Conservation (phyloP, 768 basidiomycete species). For the Asterophora parasitica region DNA sequence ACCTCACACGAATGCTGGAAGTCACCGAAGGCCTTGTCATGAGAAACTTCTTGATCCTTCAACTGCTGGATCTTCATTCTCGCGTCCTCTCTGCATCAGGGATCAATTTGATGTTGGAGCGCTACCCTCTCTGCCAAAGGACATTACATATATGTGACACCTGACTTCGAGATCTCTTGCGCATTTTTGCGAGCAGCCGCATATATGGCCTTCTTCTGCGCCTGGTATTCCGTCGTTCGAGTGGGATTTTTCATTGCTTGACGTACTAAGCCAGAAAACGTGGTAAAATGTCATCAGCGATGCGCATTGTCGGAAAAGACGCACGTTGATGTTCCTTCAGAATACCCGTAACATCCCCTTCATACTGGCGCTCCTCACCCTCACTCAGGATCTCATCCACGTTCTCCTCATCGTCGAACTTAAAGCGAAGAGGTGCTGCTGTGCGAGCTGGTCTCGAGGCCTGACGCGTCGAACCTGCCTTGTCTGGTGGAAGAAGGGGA, state of each 20-base stretch:
- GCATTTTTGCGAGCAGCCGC: slow-evolving; percentile 27
- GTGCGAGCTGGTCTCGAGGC: slow-evolving; percentile 18
- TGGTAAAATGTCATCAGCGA: slow-evolving; percentile 6
- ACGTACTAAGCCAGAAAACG: slow-evolving; percentile 18
- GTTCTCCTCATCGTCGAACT: slow-evolving; percentile 15
- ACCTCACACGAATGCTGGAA: slow-evolving; percentile 19
- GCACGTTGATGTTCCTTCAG: slow-evolving; percentile 14
- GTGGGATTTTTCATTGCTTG: slow-evolving; percentile 24
- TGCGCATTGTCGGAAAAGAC: no score
- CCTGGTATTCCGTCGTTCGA: slow-evolving; percentile 24
- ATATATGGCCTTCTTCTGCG: slow-evolving; percentile 30
- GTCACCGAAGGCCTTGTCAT: slow-evolving; percentile 23
- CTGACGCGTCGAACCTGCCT: slow-evolving; percentile 2
- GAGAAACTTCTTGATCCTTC: slow-evolving; percentile 23
- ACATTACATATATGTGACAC: slow-evolving; percentile 27
- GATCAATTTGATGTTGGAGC: background rate
- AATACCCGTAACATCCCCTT: slow-evolving; percentile 8
- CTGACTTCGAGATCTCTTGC: slow-evolving; percentile 24
- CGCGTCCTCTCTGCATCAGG: slow-evolving; percentile 25
- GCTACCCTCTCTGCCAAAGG: background rate
- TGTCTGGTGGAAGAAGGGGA: no score
- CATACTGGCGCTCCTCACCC: background rate
- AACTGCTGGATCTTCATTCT: slow-evolving; percentile 22
- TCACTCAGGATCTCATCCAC: slow-evolving; percentile 16
- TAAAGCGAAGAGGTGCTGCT: slow-evolving; percentile 13